These are phyloP conservation scores for Austroboletus rostrupii DNA, from an alignment of 1,284 basidiomycete genomes.

Conservation along the genomic window DNA sequence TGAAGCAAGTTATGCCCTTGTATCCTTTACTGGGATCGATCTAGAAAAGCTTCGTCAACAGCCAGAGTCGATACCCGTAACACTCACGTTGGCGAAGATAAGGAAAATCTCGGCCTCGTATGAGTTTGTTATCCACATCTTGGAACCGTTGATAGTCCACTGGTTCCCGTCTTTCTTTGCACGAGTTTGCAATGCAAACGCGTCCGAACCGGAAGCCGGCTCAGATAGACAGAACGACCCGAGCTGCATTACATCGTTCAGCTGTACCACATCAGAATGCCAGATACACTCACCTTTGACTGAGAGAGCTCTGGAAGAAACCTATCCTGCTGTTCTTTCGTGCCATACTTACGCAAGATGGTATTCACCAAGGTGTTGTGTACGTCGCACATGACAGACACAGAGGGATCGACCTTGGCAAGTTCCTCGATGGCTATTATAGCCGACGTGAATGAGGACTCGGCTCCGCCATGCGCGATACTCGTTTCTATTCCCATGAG, in stretches of 20 bases:
- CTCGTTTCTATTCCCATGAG: conserved; percentile 97
- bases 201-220: conserved; percentile 90
- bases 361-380: conserved; percentile 99
- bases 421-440: conserved; percentile 98
- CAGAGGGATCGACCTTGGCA: conserved; percentile 93
- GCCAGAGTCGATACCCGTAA: not conserved
- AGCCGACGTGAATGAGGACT: conserved; percentile 90
- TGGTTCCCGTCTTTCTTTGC: conserved; percentile 82
- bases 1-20: conserved; percentile 98
- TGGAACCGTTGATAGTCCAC: conserved; percentile 90
- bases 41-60: conserved; percentile 31
- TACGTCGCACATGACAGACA: conserved; percentile 95
- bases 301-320: conserved; percentile 86
- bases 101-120: conserved; percentile 92
- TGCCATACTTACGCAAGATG: conserved; percentile 85
- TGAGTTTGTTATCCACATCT: conserved; percentile 99
- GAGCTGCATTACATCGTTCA: conserved; percentile 50
- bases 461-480: conserved; percentile 82
- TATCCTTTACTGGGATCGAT: conserved; percentile 93
- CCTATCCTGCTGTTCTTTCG: conserved; percentile 80
- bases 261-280: not conserved
- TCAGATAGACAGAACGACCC: conserved; percentile 97
- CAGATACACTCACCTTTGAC: conserved; percentile 54
- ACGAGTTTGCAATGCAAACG: conserved; percentile 93
- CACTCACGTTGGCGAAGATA: conserved; percentile 85